Evolutionary conservation across 768 basidiomycete genomes (phyloP).

Genomic region (Galerina sulciceps): DNA sequence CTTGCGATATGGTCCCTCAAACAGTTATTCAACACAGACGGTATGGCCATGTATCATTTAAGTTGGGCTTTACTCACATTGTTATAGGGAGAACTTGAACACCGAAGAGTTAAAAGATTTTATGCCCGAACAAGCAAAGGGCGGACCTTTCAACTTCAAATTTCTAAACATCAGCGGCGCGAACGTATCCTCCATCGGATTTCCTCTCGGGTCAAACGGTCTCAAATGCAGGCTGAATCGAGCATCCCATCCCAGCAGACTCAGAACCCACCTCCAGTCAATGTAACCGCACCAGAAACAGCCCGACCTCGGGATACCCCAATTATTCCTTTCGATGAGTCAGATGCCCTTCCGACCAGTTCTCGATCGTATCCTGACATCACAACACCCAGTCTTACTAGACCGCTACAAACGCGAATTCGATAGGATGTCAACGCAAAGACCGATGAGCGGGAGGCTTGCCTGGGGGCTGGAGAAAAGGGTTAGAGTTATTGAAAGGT

Average conservation of each 20-base stretch:
- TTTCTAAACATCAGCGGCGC: conserved; percentile 11
- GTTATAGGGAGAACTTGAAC: conserved; percentile 18
- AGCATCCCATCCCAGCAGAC: too few relatives aligned
- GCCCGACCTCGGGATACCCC: background rate
- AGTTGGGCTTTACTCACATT: background rate
- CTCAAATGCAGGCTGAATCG: too few relatives aligned
- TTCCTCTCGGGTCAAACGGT: background rate
- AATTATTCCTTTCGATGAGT: conserved; percentile 4
- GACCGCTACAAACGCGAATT: too few relatives aligned
- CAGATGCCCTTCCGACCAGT: conserved; percentile 6
- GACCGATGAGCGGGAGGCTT: too few relatives aligned
- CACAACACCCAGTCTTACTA: too few relatives aligned
- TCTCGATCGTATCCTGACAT: too few relatives aligned
- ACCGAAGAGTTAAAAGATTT: conserved; percentile 12
- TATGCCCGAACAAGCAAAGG: conserved; percentile 16
- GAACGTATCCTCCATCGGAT: conserved; percentile 2
- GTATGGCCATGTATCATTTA: conserved; percentile 3
- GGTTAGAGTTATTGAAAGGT: too few relatives aligned
- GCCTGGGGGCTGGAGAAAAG: too few relatives aligned
- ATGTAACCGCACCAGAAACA: background rate
- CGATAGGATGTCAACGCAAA: too few relatives aligned
- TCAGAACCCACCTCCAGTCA: too few relatives aligned
- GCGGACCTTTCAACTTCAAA: conserved; percentile 1
- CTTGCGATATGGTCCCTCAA: conserved; percentile 3
- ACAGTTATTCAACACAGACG: conserved; percentile 13